Evolutionary conservation across 75 land plant genomes (phyloP).

Genomic region (Ceratopteris richardii): DNA sequence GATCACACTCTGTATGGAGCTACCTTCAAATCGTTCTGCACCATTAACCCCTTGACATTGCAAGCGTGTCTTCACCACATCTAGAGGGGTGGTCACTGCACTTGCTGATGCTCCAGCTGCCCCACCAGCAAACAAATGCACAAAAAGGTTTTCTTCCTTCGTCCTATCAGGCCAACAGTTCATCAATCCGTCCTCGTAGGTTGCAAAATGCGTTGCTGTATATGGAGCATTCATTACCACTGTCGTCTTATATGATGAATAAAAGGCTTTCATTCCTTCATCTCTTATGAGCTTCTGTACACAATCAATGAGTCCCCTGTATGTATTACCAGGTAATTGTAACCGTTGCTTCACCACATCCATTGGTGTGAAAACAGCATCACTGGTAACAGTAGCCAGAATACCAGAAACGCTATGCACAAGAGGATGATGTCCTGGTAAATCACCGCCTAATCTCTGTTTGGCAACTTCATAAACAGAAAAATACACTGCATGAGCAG

Average conservation of each 20-base stretch:
- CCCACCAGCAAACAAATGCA: slow-evolving; percentile 7
- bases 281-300: slow-evolving; percentile 36
- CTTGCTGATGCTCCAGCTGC: slow-evolving; percentile 21
- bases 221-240: slow-evolving; percentile 70
- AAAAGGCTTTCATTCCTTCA: slow-evolving; percentile 54
- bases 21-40: too few relatives aligned
- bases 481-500: slow-evolving; percentile 69
- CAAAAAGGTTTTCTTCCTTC: slow-evolving; percentile 5
- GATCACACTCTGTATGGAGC: too few relatives aligned
- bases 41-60: too few relatives aligned
- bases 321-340: slow-evolving; percentile 43
- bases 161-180: background rate
- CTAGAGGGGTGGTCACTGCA: slow-evolving; percentile 12
- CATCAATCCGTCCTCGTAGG: slow-evolving; percentile 46
- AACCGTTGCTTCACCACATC: too few relatives aligned
- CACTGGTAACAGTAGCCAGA: slow-evolving; percentile 55
- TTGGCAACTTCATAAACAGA: slow-evolving; percentile 45
- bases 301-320: slow-evolving; percentile 48
- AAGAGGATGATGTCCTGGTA: slow-evolving; percentile 12
- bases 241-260: slow-evolving; percentile 58
- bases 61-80: too few relatives aligned
- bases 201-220: slow-evolving; percentile 57
- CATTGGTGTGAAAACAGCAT: slow-evolving; percentile 70
- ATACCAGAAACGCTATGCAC: slow-evolving; percentile 45
- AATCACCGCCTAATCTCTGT: slow-evolving; percentile 17